These are phyloP conservation scores for Candolleomyces efflorescens DNA, from an alignment of 768 basidiomycete species.

Conservation along the genomic window DNA sequence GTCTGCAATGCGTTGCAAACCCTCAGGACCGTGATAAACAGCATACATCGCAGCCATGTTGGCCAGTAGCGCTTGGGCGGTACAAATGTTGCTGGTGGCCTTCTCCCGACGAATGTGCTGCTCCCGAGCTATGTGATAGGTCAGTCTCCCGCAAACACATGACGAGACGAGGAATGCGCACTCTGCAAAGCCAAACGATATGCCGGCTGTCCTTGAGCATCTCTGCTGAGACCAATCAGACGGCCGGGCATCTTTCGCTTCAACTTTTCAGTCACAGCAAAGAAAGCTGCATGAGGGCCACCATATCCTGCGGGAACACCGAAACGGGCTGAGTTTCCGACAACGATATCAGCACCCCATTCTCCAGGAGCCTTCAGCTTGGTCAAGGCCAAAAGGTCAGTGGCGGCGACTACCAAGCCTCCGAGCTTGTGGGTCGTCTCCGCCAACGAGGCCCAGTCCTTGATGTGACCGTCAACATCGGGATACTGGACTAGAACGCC, in stretches of 20 bases:
- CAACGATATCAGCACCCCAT: slow-evolving; percentile 96
- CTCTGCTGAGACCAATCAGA: slow-evolving; percentile 86
- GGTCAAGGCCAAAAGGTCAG: slow-evolving; percentile 90
- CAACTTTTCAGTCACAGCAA: slow-evolving; percentile 85
- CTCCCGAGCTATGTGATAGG: slow-evolving; percentile 67
- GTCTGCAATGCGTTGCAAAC: slow-evolving; percentile 78
- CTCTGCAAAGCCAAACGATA: slow-evolving; percentile 95
- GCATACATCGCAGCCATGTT: slow-evolving; percentile 99
- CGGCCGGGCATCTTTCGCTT: slow-evolving; percentile 99
- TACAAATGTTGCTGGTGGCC: slow-evolving; percentile 98
- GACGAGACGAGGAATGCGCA: slow-evolving; percentile 33
- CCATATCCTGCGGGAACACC: slow-evolving; percentile 98
- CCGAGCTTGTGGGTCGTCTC: slow-evolving; percentile 66
- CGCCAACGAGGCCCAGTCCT: slow-evolving; percentile 66
- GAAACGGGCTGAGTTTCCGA: slow-evolving; percentile 94
- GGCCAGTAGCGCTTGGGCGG: slow-evolving; percentile 93
- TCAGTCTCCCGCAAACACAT: background rate
- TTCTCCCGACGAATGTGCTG: slow-evolving; percentile 98
- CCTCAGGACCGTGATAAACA: slow-evolving; percentile 90
- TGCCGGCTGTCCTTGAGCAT: slow-evolving; percentile 78
- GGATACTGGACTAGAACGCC: slow-evolving; percentile 95
- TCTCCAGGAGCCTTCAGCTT: slow-evolving; percentile 95
- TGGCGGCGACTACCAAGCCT: slow-evolving; percentile 83
- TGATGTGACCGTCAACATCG: slow-evolving; percentile 79
- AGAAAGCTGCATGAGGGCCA: slow-evolving; percentile 97